phyloP scores from a whole-genome alignment of 1,284 basidiomycete genomes.

The Lignosus rhinocerotis region DNA sequence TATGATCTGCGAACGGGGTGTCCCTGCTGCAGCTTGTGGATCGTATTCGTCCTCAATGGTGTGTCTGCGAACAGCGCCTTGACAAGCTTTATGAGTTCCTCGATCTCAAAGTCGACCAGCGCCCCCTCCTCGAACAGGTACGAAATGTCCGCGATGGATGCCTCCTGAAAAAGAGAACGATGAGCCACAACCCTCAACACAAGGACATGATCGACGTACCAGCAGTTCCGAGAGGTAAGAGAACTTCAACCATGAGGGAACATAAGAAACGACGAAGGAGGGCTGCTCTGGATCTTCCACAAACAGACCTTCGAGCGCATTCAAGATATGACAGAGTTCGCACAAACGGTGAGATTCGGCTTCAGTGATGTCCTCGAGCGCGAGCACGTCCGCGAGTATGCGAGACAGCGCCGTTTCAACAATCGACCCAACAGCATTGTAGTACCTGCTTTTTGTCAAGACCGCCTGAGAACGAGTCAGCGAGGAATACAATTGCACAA shows the following conservation, averaged over 20 bases:
- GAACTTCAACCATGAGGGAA: conserved; percentile 94
- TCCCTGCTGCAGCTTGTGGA: conserved; percentile 67
- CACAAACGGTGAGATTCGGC: conserved; percentile 84
- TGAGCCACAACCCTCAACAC: conserved; percentile 7
- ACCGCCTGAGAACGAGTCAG: conserved; percentile 41
- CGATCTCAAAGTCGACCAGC: conserved; percentile 85
- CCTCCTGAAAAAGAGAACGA: conserved; percentile 57
- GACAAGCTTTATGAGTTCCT: conserved; percentile 83
- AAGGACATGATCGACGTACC: conserved; percentile 46
- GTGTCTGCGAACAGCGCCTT: conserved; percentile 91
- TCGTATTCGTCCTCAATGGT: conserved; percentile 76
- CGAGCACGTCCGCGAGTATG: conserved; percentile 76
- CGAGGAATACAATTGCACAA: too few relatives aligned
- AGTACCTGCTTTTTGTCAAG: conserved; percentile 66
- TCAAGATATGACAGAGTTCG: conserved; percentile 79
- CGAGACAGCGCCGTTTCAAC: conserved; percentile 72
- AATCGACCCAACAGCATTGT: conserved; percentile 71
- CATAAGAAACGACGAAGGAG: conserved; percentile 73
- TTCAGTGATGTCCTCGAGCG: conserved; percentile 88
- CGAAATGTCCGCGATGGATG: conserved; percentile 90
- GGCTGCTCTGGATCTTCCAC: conserved; percentile 65
- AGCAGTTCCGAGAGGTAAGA: conserved; percentile 89
- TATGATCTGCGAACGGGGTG: conserved; percentile 42
- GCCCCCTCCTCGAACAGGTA: conserved; percentile 93
- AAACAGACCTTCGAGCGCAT: conserved; percentile 81